Evolutionary conservation across 495 filamentous ascomycete genomes (phyloP).

Genomic region (Trichoderma parareesei): DNA sequence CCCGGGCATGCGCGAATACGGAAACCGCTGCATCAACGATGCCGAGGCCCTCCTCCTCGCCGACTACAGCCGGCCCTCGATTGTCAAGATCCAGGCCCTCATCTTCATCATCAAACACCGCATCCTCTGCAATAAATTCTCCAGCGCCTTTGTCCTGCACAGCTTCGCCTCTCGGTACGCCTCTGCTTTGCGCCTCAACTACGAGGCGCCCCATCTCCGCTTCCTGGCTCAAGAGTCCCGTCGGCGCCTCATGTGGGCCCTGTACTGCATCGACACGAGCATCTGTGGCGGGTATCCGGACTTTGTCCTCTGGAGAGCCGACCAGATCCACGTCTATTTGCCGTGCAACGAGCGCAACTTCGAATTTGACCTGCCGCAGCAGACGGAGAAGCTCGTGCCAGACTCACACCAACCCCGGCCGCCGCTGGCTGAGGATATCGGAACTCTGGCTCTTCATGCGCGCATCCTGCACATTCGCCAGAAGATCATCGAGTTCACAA

Average conservation of each 20-base stretch:
- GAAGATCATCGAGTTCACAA: constrained; percentile 34
- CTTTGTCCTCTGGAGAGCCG: constrained; percentile 37
- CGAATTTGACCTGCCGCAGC: constrained; percentile 41
- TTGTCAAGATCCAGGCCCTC: constrained; percentile 39
- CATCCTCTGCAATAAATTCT: constrained; percentile 36
- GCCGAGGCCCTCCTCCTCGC: constrained; percentile 33
- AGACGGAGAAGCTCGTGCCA: constrained; percentile 32
- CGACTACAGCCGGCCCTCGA: constrained; percentile 38
- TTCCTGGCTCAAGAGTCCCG: constrained; percentile 42
- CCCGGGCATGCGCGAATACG: constrained; percentile 33
- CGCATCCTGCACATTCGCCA: constrained; percentile 40
- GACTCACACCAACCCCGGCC: constrained; percentile 17
- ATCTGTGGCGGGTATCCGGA: constrained; percentile 38
- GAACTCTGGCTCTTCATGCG: constrained; percentile 39
- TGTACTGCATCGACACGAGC: constrained; percentile 41
- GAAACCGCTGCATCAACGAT: constrained; percentile 39
- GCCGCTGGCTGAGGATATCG: constrained; percentile 38
- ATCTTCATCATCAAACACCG: constrained; percentile 42
- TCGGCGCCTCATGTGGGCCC: constrained; percentile 44
- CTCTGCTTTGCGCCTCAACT: constrained; percentile 38
- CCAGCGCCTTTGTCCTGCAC: constrained; percentile 40
- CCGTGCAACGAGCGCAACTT: constrained; percentile 47
- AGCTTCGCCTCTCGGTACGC: constrained; percentile 40
- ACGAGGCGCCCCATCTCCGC: constrained; percentile 39
- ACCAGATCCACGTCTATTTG: constrained; percentile 35